A percentile compares a stretch with the other conserved stretches of the same genome.
phyloP scores from a whole-genome alignment of 352 stramenopile genomes.

The Pythium aphanidermatum region DNA sequence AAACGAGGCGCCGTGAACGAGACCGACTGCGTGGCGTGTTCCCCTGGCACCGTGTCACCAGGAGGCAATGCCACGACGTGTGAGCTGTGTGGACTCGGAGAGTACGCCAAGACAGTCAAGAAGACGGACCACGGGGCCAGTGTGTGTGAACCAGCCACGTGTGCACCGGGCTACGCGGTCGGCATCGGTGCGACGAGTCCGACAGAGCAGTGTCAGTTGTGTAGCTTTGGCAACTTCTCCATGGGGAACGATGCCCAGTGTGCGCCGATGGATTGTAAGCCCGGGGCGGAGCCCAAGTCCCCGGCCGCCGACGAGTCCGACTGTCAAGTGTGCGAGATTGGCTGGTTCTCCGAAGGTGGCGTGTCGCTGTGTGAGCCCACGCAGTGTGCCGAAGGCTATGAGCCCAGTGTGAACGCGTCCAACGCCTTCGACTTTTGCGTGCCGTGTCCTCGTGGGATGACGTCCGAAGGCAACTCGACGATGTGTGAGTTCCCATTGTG shows the following conservation, averaged over 20 bases:
- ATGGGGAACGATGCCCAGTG: slow-evolving; percentile 25
- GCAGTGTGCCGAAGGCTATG: slow-evolving; percentile 21
- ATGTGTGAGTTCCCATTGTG: slow-evolving; percentile 31
- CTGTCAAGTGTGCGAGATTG: slow-evolving; percentile 24
- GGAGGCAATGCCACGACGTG: slow-evolving; percentile 22
- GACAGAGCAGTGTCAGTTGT: slow-evolving; percentile 19
- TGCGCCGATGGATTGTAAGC: slow-evolving; percentile 23
- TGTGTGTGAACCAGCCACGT: slow-evolving; percentile 18
- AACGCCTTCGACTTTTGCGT: slow-evolving; percentile 24
- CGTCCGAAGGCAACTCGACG: slow-evolving; percentile 25
- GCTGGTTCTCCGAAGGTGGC: slow-evolving; percentile 31
- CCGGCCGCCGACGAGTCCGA: slow-evolving; percentile 18
- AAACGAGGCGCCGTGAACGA: slow-evolving; percentile 22
- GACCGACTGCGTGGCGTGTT: slow-evolving; percentile 27
- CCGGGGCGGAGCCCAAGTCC: slow-evolving; percentile 21
- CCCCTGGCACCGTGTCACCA: slow-evolving; percentile 22
- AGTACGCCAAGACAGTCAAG: slow-evolving; percentile 17
- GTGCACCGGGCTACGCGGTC: slow-evolving; percentile 16
- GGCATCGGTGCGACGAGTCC: slow-evolving; percentile 12
- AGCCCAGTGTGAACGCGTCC: slow-evolving; percentile 24
- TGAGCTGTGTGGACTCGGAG: slow-evolving; percentile 15
- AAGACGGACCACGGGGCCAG: slow-evolving; percentile 23
- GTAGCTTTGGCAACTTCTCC: slow-evolving; percentile 28
- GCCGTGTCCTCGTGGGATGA: slow-evolving; percentile 27
- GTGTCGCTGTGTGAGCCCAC: slow-evolving; percentile 18